These are phyloP conservation scores for Acidomyces sp. DNA, from an alignment of 495 filamentous ascomycete species.

Conservation along the genomic window DNA sequence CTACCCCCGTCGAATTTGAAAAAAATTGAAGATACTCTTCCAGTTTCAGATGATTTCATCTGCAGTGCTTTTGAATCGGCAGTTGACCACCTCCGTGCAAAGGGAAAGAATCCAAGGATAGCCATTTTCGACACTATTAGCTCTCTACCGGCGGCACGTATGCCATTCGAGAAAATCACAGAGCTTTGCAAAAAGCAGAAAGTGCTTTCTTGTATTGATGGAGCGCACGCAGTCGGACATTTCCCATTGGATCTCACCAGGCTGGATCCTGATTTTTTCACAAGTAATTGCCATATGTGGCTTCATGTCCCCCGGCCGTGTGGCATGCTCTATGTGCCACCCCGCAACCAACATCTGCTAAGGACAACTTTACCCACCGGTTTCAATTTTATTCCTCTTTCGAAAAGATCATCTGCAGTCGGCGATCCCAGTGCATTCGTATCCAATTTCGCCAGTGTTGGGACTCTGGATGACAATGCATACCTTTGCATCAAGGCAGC, in stretches of 20 bases:
- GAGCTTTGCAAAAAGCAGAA: constrained; percentile 46
- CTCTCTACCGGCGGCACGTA: constrained; percentile 56
- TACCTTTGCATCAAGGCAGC: constrained; percentile 58
- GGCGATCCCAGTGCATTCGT: constrained; percentile 50
- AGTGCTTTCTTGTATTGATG: constrained; percentile 56
- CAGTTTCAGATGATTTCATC: constrained; percentile 46
- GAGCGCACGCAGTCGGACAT: constrained; percentile 67
- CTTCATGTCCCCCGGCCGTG: constrained; percentile 66
- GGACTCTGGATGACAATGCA: constrained; percentile 55
- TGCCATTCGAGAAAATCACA: constrained; percentile 60
- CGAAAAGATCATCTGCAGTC: too few species aligned
- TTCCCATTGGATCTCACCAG: constrained; percentile 50
- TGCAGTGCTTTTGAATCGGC: constrained; percentile 38
- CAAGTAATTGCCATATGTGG: constrained; percentile 84
- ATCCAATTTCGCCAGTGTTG: constrained; percentile 59
- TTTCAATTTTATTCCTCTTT: too few species aligned
- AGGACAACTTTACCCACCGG: constrained; percentile 61
- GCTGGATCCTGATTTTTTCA: constrained; percentile 65
- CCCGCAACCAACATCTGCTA: constrained; percentile 55
- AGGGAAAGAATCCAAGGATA: constrained; percentile 30
- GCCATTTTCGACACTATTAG: constrained; percentile 67
- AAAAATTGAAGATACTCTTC: constrained; percentile 41
- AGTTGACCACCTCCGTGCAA: constrained; percentile 25
- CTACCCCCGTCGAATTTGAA: constrained; percentile 29
- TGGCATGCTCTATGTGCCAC: constrained; percentile 63